Evolutionary conservation across 352 stramenopile genomes (phyloP), one percentile per base, ranked within the genome.

Genomic region (Globisporangium middletonii): DNA sequence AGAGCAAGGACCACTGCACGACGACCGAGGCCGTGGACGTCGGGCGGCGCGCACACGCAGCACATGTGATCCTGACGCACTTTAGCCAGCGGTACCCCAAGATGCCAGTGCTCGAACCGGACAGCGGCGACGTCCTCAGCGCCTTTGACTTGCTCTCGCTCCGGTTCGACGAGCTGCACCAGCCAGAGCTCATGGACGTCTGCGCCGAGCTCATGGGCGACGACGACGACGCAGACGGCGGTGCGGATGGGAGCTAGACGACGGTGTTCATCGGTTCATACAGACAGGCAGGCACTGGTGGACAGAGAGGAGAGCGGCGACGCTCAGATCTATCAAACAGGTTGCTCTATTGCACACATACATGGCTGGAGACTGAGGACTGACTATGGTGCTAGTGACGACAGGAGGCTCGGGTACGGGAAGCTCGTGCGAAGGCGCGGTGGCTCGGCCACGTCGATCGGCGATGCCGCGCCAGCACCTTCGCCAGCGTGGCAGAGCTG

Each of bases 1-100:
- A 93, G 45, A 73, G 95, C 30, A 99, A 99, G 73, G 75, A 86
- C 37, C 97, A 99, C 80, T 97, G 77, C 46, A 99, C 97, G 7
- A 94, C 97, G 26, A 72, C 77, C 2, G 94, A 99, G 68, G 96
- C 96, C 0, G 73, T 98, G 12, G 56, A 67, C 9, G 81, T 99
- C 2, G 95, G 80, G 2, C 67, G 59, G 16, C 55, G 72, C 50
- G 69, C 77, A 47, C 50, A 96, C 74, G 95, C 91, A 18, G 85
- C 96, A 50, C 73, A 89, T 54, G 65, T 96, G 1, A 71, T 98
- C 18, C 75, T 99, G 9, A 99, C 97, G n/a, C 97, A 99, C 71
- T 99, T 99, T 72, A 93, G 83, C 57, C 83, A 95, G 62, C 69
- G 83, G 18, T 92, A 95, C 58, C 82, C 82, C 4, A 92, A 90